These are phyloP conservation scores for Vitis rupestris DNA, from an alignment of 164 flowering plant species.

Conservation along the genomic window DNA sequence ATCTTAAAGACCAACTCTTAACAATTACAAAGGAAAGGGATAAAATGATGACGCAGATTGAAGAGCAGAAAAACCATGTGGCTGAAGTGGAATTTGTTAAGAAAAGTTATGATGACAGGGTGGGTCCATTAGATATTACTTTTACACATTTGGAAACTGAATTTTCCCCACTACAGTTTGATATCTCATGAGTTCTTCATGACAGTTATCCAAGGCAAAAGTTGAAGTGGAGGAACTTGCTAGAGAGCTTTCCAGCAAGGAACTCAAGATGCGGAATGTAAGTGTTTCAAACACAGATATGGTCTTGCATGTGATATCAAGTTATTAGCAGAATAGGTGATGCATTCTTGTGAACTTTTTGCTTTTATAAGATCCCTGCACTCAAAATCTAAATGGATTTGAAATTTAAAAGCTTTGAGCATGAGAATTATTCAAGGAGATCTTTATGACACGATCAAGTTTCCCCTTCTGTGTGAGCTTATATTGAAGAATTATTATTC, in stretches of 20 bases:
- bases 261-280: conserved; percentile 48
- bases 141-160: not conserved
- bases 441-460: no score
- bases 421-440: no score
- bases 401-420: no score
- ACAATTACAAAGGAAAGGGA: conserved; percentile 37
- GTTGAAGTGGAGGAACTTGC: conserved; percentile 39
- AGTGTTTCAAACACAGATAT: conserved; percentile 14
- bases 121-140: conserved; percentile 3
- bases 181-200: conserved; percentile 9
- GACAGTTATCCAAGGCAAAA: conserved; percentile 38
- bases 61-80: conserved; percentile 18
- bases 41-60: conserved; percentile 19
- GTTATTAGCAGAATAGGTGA: no score
- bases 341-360: no score
- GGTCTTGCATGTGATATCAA: no score
- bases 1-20: conserved; percentile 26
- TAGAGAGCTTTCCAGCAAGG: conserved; percentile 28
- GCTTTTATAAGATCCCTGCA: no score
- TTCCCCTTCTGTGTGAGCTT: no score
- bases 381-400: no score
- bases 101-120: conserved; percentile 23
- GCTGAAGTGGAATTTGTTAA: conserved; percentile 23
- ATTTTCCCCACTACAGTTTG: not conserved
- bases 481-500: not conserved